A percentile compares a stretch with the other conserved stretches of the same genome.
Evolutionary conservation across 2,329 filamentous ascomycete species (phyloP).

Genomic region (Cladosporium cucumerinum): DNA sequence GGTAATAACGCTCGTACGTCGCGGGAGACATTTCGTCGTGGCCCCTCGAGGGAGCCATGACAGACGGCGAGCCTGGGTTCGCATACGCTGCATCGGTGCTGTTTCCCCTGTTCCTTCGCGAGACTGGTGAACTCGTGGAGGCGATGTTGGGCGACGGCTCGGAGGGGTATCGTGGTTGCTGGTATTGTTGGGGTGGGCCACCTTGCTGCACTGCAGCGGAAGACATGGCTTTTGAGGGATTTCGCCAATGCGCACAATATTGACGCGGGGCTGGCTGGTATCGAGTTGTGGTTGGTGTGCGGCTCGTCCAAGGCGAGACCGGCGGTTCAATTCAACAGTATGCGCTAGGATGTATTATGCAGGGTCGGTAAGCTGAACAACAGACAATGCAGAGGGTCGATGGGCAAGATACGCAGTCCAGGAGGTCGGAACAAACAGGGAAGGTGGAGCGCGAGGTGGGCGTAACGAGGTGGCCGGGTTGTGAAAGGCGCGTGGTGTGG

Average conservation of each 20-base stretch:
- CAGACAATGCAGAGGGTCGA: conserved; percentile 15
- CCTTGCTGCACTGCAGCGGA: conserved; percentile 33
- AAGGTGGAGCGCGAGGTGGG: not conserved
- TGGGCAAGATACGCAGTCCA: conserved; percentile 2
- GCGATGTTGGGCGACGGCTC: conserved; percentile 21
- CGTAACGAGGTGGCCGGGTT: conserved; percentile 8
- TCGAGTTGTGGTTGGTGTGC: not conserved
- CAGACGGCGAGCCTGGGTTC: conserved; percentile 37
- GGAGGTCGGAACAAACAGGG: conserved; percentile 9
- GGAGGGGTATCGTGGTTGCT: conserved; percentile 21
- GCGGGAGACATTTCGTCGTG: conserved; percentile 62
- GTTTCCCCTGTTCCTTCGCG: conserved; percentile 37
- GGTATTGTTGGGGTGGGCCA: conserved; percentile 28
- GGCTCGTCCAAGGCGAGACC: not conserved
- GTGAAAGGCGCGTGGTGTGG: not conserved
- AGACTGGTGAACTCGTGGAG: conserved; percentile 33
- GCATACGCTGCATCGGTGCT: conserved; percentile 34
- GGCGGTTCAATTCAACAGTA: not conserved
- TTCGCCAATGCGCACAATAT: not conserved
- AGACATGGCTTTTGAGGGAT: conserved; percentile 26
- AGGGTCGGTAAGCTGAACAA: conserved; percentile 4
- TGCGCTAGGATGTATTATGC: conserved; percentile 15
- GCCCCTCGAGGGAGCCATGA: conserved; percentile 47
- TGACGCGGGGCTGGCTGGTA: not conserved
- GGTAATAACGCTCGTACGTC: conserved; percentile 68